Conservation (phyloP, 108 stramenopile species). For the Cyclotella atomus region DNA sequence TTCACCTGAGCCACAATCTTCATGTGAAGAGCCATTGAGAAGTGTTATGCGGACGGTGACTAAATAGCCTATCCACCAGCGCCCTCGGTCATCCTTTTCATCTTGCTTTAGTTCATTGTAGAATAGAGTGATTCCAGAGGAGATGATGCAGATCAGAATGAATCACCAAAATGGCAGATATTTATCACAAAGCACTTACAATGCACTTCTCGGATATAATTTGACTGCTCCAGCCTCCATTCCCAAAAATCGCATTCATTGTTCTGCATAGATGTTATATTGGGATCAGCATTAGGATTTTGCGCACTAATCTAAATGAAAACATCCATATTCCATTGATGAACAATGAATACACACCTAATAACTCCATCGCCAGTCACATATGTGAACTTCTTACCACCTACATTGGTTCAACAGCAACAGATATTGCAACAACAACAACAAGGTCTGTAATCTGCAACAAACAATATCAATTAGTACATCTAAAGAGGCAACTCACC, state of each 20-base stretch:
- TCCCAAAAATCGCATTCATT: conserved; percentile 57
- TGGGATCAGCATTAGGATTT: too few species aligned
- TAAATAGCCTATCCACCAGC: conserved; percentile 51
- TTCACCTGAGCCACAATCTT: conserved; percentile 56
- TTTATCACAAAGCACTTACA: too few species aligned
- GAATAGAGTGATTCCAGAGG: neutral
- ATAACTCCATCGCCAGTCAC: conserved; percentile 54
- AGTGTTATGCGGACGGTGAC: conserved; percentile 46
- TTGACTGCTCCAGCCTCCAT: conserved; percentile 55
- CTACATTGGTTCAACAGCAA: neutral
- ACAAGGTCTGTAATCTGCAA: too few species aligned
- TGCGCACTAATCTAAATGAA: too few species aligned
- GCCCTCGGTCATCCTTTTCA: conserved; percentile 47
- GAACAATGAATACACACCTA: neutral
- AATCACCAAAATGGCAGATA: too few species aligned
- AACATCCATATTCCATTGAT: neutral
- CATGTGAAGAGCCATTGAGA: conserved; percentile 41
- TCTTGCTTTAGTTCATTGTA: conserved; percentile 4
- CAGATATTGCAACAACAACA: neutral
- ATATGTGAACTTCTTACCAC: conserved; percentile 47
- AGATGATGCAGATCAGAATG: too few species aligned
- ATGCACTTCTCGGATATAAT: conserved; percentile 39
- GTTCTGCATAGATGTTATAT: too few species aligned
- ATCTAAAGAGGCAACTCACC: conserved; percentile 1
- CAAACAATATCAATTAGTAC: neutral